These are phyloP conservation scores for Backusella luteola DNA, from an alignment of 192 early-diverging fungal species.

Conservation along the genomic window DNA sequence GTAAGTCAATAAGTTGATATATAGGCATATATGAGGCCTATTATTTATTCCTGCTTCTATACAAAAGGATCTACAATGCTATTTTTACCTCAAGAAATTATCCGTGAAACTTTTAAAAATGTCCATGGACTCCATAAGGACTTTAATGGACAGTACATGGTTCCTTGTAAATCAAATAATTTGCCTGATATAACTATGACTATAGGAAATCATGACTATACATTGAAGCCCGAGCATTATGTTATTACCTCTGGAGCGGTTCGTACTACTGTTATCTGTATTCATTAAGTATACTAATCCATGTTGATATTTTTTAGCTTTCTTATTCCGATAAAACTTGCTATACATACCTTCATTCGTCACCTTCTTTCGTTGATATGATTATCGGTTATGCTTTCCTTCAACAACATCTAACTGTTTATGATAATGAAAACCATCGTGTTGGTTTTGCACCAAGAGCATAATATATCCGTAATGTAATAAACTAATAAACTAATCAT, in stretches of 20 bases:
- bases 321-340: slow-evolving; percentile 6
- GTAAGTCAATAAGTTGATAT: background rate
- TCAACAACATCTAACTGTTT: slow-evolving; percentile 26
- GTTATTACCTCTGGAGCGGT: slow-evolving; percentile 17
- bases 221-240: slow-evolving; percentile 23
- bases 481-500: background rate
- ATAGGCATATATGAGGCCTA: background rate
- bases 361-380: slow-evolving; percentile 15
- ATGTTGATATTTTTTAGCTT: slow-evolving; percentile 1
- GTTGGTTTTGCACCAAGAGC: slow-evolving; percentile 26
- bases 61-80: slow-evolving; percentile 25
- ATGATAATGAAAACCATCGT: slow-evolving; percentile 26
- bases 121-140: background rate
- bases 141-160: slow-evolving; percentile 13
- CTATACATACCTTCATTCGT: slow-evolving; percentile 29
- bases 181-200: slow-evolving; percentile 18
- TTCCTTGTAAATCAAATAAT: slow-evolving; percentile 18
- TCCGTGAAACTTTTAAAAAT: slow-evolving; percentile 3
- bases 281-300: background rate
- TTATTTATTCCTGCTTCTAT: background rate
- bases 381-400: slow-evolving; percentile 37
- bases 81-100: slow-evolving; percentile 16
- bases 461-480: background rate
- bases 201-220: slow-evolving; percentile 14
- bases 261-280: background rate